Percentiles rank a stretch among this genome's conserved stretches.
phyloP scores from a whole-genome alignment of 1,139 yeast genomes.

The Yamadazyma trypodendri region DNA sequence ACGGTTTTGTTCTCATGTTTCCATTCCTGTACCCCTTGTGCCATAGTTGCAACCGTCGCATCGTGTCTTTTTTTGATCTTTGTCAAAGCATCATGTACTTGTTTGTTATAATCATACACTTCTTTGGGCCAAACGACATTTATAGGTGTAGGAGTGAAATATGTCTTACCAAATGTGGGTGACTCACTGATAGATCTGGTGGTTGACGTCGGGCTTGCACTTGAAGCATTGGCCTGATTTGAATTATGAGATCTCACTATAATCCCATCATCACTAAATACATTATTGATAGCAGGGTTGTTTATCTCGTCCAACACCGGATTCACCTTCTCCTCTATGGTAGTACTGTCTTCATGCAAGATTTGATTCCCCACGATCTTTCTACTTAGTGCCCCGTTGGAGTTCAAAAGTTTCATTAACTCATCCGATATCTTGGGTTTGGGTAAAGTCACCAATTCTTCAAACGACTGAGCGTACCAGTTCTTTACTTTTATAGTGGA shows the following conservation, averaged over 20 bases:
- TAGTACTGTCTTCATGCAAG: slow-evolving; percentile 17
- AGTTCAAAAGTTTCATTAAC: slow-evolving; percentile 35
- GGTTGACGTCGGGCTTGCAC: slow-evolving; percentile 5
- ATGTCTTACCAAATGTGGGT: slow-evolving; percentile 53
- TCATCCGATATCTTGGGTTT: slow-evolving; percentile 47
- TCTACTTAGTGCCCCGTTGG: slow-evolving; percentile 14
- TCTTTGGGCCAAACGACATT: slow-evolving; percentile 69
- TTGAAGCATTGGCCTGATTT: slow-evolving; percentile 1
- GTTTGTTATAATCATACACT: slow-evolving; percentile 67
- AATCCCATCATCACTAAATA: slow-evolving; percentile 55
- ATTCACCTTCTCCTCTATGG: slow-evolving; percentile 23
- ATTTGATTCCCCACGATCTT: slow-evolving; percentile 13
- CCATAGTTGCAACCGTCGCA: slow-evolving; percentile 91
- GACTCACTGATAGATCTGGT: slow-evolving; percentile 21
- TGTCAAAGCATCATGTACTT: slow-evolving; percentile 63
- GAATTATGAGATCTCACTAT: slow-evolving; percentile 33
- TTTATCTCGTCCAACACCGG: slow-evolving; percentile 31
- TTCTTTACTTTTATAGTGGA: slow-evolving; percentile 74
- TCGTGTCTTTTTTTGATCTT: slow-evolving; percentile 83
- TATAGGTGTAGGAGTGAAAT: slow-evolving; percentile 58
- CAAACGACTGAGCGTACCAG: slow-evolving; percentile 92
- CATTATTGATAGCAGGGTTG: slow-evolving; percentile 43
- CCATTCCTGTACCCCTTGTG: slow-evolving; percentile 93
- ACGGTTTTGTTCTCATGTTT: slow-evolving; percentile 53
- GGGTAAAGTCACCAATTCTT: slow-evolving; percentile 65